Conservation (phyloP, 495 filamentous ascomycete species). For the Penicillium parvum region DNA sequence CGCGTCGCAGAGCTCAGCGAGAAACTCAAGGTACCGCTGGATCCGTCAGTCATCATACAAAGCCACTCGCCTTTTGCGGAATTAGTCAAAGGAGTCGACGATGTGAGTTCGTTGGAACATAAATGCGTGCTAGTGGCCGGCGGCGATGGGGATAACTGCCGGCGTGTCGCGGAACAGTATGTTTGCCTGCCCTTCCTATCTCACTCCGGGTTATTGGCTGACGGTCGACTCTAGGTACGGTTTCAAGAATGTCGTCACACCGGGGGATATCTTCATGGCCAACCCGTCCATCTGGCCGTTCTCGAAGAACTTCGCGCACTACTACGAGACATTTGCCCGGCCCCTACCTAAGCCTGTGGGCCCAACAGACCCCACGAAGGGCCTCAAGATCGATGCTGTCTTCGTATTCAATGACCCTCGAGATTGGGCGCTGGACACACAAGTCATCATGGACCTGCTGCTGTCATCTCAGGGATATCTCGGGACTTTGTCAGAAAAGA, state of each 20-base stretch:
- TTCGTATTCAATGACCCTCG: conserved; percentile 89
- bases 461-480: conserved; percentile 68
- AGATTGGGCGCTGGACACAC: conserved; percentile 88
- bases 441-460: conserved; percentile 76
- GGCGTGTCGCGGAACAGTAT: conserved; percentile 64
- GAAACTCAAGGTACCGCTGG: conserved; percentile 55
- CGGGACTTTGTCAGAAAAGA: conserved; percentile 68
- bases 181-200: neutral
- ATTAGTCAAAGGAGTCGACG: conserved; percentile 40
- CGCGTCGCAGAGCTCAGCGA: conserved; percentile 66
- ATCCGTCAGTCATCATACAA: conserved; percentile 68
- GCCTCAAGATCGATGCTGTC: conserved; percentile 75
- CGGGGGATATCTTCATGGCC: conserved; percentile 73
- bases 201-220: neutral
- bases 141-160: conserved; percentile 71
- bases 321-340: conserved; percentile 58
- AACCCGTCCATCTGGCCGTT: conserved; percentile 80
- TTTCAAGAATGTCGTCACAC: conserved; percentile 78
- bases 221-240: conserved; percentile 56
- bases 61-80: conserved; percentile 77
- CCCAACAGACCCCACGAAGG: conserved; percentile 33
- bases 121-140: conserved; percentile 79
- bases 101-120: conserved; percentile 47
- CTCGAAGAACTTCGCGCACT: conserved; percentile 52
- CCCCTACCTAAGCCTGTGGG: conserved; percentile 49